Conservation (phyloP, 306 rosid species). For the Vigna radiata region DNA sequence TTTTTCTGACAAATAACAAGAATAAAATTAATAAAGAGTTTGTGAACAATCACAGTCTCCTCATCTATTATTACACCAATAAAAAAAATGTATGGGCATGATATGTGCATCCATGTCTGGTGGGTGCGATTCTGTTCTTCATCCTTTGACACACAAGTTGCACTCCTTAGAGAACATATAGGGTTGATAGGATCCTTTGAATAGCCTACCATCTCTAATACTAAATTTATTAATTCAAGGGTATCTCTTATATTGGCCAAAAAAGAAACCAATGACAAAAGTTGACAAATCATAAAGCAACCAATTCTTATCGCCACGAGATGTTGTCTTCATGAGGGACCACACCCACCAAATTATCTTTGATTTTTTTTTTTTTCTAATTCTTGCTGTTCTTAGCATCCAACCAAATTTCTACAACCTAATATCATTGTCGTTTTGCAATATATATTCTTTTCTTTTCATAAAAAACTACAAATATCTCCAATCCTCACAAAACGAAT, state of each 20-base stretch:
- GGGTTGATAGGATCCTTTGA: slow-evolving; percentile 6
- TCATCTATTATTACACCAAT: background rate
- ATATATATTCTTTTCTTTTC: slow-evolving; percentile 35
- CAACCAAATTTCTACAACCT: slow-evolving; percentile 54
- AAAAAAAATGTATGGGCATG: background rate
- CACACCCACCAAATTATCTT: slow-evolving; percentile 52
- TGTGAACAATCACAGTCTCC: too few relatives aligned
- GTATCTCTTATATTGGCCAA: slow-evolving; percentile 49
- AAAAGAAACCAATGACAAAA: slow-evolving; percentile 51
- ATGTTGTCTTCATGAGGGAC: slow-evolving; percentile 63
- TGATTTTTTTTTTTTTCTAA: slow-evolving; percentile 44
- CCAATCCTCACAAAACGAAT: slow-evolving; percentile 37
- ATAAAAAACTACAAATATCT: slow-evolving; percentile 16
- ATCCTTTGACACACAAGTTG: slow-evolving; percentile 34
- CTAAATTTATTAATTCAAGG: slow-evolving; percentile 42
- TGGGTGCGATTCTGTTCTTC: slow-evolving; percentile 31
- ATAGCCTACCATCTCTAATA: slow-evolving; percentile 49
- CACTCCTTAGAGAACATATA: slow-evolving; percentile 26
- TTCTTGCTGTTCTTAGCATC: slow-evolving; percentile 46
- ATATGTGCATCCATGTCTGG: background rate
- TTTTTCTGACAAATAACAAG: too few relatives aligned
- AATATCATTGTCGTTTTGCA: slow-evolving; percentile 46
- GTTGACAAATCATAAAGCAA: slow-evolving; percentile 51
- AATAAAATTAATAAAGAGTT: too few relatives aligned
- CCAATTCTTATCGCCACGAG: slow-evolving; percentile 53